Evolutionary conservation across 169 alveolate species (phyloP).

Genomic region (Plasmodium cynomolgi): DNA sequence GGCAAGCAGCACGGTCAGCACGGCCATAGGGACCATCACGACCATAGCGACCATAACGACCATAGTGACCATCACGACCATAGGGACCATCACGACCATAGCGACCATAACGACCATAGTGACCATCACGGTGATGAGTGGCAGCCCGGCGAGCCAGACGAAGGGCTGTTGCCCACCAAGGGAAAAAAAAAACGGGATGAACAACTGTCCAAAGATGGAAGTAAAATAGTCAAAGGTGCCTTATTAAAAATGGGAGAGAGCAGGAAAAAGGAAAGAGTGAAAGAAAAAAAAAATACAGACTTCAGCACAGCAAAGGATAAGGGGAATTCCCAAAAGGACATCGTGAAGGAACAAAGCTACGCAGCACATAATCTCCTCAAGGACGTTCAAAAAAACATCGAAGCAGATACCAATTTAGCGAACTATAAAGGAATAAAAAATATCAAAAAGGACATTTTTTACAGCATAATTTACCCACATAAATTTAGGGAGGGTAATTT

Average conservation of each 20-base stretch:
- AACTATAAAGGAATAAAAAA: constrained; percentile 49
- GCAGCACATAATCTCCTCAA: not conserved
- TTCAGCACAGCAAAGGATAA: not conserved
- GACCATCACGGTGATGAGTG: not conserved
- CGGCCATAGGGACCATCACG: too few species aligned
- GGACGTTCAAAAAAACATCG: not conserved
- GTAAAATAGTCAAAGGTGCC: not conserved
- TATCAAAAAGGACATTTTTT: constrained; percentile 55
- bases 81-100: too few species aligned
- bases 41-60: too few species aligned
- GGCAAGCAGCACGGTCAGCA: not conserved
- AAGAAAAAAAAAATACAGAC: not conserved
- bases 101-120: too few species aligned
- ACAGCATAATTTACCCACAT: constrained; percentile 64
- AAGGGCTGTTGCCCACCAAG: not conserved
- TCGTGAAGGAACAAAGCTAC: not conserved
- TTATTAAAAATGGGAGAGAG: not conserved
- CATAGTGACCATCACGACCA: too few species aligned
- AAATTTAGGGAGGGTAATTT: constrained; percentile 26
- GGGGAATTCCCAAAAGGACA: not conserved
- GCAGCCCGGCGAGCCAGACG: constrained; percentile 2
- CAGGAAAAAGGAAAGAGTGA: not conserved
- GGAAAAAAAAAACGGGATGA: not conserved
- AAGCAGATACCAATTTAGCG: not conserved
- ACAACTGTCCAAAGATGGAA: not conserved